Conservation (phyloP, 805 yeast genomes). For the Suhomyces prunicola region DNA sequence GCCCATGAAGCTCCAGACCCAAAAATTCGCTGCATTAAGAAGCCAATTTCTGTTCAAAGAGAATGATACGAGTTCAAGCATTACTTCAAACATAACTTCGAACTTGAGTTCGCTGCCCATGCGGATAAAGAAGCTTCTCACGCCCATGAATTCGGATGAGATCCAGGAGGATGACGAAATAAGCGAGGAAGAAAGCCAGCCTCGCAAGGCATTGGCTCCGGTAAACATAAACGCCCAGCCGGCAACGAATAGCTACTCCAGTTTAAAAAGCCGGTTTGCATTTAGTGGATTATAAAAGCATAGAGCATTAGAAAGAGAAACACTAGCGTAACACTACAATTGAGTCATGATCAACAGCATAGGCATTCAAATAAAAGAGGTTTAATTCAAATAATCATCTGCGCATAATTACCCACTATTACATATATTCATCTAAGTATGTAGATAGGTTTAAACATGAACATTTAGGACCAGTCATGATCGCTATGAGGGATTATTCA, state of each 20-base stretch:
- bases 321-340: neutral
- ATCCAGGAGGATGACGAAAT: conserved; percentile 6
- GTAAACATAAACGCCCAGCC: neutral
- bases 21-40: conserved; percentile 12
- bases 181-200: conserved; percentile 8
- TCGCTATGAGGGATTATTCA: too few species aligned
- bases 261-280: neutral
- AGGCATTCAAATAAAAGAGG: too few species aligned
- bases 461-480: neutral
- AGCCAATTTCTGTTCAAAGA: conserved; percentile 18
- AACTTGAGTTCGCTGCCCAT: neutral
- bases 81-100: neutral
- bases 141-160: conserved; percentile 2
- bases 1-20: conserved; percentile 25
- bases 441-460: neutral
- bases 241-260: neutral
- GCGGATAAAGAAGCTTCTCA: neutral
- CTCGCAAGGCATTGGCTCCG: neutral
- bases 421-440: too few species aligned
- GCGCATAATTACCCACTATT: neutral
- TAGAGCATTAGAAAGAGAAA: neutral
- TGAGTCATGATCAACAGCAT: too few species aligned
- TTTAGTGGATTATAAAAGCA: neutral
- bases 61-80: neutral
- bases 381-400: too few species aligned